These are phyloP conservation scores for Wickerhamomyces sp. DNA, from an alignment of 1,139 yeast genomes.

Conservation along the genomic window DNA sequence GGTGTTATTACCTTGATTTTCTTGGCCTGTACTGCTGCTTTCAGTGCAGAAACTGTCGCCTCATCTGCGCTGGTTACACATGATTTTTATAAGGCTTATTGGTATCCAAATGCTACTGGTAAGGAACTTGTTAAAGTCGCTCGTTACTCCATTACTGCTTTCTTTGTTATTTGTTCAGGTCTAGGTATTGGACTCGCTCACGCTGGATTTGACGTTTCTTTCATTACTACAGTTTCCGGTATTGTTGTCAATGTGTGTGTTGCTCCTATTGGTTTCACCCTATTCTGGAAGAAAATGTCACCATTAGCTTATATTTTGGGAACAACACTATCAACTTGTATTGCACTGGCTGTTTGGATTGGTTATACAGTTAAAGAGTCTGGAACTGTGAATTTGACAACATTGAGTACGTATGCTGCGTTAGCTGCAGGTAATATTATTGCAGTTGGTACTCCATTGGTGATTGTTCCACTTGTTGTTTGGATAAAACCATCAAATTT, in stretches of 20 bases:
- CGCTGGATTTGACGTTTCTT: constrained; percentile 28
- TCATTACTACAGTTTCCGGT: constrained; percentile 36
- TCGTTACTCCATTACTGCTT: constrained; percentile 25
- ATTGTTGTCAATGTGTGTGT: constrained; percentile 33
- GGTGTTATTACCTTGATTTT: constrained; percentile 33
- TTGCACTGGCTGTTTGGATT: constrained; percentile 31
- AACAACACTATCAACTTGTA: constrained; percentile 14
- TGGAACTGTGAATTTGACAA: constrained; percentile 20
- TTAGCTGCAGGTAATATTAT: constrained; percentile 33
- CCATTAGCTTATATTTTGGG: constrained; percentile 1
- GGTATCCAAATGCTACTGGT: constrained; percentile 32
- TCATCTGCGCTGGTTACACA: constrained; percentile 33
- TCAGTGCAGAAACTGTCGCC: constrained; percentile 34
- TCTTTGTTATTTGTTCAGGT: constrained; percentile 28
- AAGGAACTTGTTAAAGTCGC: constrained; percentile 27
- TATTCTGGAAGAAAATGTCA: constrained; percentile 30
- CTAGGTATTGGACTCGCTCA: constrained; percentile 31
- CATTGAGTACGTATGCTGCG: constrained; percentile 29
- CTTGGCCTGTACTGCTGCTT: constrained; percentile 36
- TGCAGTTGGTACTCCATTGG: constrained; percentile 26
- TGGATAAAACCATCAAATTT: constrained; percentile 29
- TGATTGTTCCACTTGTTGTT: constrained; percentile 28
- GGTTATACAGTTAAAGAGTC: constrained; percentile 26
- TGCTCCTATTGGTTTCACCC: constrained; percentile 31
- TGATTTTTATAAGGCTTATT: constrained; percentile 31